Conservation (phyloP, 1,284 basidiomycete species). For the Leccinum glutinopallens region DNA sequence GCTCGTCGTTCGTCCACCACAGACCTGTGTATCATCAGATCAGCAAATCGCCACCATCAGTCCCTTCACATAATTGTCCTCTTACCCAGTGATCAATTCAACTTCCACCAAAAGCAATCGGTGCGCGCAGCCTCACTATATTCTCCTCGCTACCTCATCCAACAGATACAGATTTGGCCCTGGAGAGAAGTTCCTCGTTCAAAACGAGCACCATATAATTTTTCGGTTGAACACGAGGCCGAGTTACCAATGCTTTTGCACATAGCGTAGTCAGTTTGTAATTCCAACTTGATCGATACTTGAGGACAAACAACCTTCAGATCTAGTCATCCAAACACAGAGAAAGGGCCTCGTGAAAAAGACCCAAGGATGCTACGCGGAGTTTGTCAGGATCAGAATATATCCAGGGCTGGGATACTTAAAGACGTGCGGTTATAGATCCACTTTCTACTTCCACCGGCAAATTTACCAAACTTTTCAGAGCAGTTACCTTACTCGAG, state of each 20-base stretch:
- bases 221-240: slow-evolving; percentile 28
- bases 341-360: slow-evolving; percentile 8
- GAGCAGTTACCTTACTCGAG: slow-evolving; percentile 23
- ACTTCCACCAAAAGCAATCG: neutral
- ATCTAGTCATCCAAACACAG: slow-evolving; percentile 21
- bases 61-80: slow-evolving; percentile 8
- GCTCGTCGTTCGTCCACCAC: slow-evolving; percentile 15
- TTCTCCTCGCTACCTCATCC: slow-evolving; percentile 7
- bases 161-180: slow-evolving; percentile 16
- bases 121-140: neutral
- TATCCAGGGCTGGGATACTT: slow-evolving; percentile 18
- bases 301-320: slow-evolving; percentile 17
- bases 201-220: slow-evolving; percentile 5
- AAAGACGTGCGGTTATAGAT: slow-evolving; percentile 6
- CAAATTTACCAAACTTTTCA: slow-evolving; percentile 16
- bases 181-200: slow-evolving; percentile 12
- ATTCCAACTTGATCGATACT: slow-evolving; percentile 23
- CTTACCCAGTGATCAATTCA: neutral
- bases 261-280: slow-evolving; percentile 9
- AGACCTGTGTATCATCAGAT: slow-evolving; percentile 9
- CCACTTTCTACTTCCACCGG: slow-evolving; percentile 5
- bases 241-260: slow-evolving; percentile 6
- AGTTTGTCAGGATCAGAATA: slow-evolving; percentile 23
- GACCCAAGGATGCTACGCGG: slow-evolving; percentile 21
- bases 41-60: slow-evolving; percentile 6